A percentile compares a stretch with the other conserved stretches of the same genome.
Evolutionary conservation across 2,329 filamentous ascomycete genomes (phyloP).

Genomic region (Microsporum audouinii): DNA sequence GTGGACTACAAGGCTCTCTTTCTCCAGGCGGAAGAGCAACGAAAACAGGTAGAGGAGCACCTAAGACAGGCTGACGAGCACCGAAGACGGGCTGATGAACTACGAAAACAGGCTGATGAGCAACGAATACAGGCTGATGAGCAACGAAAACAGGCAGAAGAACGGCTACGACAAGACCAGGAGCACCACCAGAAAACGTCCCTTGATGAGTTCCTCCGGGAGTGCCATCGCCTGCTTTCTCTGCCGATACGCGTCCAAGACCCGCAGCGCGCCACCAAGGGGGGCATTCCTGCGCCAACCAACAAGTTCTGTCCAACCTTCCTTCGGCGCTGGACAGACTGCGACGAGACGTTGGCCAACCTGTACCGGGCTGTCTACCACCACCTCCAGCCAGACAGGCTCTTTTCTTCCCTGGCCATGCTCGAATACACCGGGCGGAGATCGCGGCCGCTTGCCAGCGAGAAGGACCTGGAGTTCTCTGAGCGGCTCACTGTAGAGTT

Average conservation of each 20-base stretch:
- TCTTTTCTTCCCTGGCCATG: not conserved
- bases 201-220: not conserved
- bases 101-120: not conserved
- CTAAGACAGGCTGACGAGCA: too few species aligned
- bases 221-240: not conserved
- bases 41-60: too few species aligned
- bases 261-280: not conserved
- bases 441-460: constrained; percentile 18
- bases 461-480: constrained; percentile 22
- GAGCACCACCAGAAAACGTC: not conserved
- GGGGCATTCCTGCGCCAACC: not conserved
- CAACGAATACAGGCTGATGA: too few species aligned
- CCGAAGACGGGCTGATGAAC: too few species aligned
- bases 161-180: not conserved
- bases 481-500: constrained; percentile 21
- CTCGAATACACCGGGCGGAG: not conserved
- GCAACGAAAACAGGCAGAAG: not conserved
- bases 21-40: not conserved
- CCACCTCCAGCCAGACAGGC: not conserved
- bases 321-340: not conserved
- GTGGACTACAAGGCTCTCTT: not conserved
- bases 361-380: not conserved
- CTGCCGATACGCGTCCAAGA: not conserved
- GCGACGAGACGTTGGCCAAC: not conserved
- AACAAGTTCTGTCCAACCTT: not conserved